Evolutionary conservation across 352 stramenopile species (phyloP), one percentile per base, ranked within the genome.

Genomic region (Phytophthora sp.): DNA sequence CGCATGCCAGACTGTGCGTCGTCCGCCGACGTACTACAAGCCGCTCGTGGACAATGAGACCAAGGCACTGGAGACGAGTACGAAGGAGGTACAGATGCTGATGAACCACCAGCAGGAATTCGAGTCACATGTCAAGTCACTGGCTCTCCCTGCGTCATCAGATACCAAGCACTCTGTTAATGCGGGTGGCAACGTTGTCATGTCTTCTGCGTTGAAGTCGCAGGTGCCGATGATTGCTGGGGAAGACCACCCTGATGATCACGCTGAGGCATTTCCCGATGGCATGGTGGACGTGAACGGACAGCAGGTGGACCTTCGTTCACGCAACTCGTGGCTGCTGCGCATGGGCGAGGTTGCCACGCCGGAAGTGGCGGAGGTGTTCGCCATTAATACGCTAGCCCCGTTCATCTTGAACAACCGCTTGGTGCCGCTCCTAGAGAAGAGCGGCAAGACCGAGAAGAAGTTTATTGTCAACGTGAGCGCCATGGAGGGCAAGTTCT

Each of bases 401-500:
- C 97, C 97, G 18, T 98, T 99, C 74, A 98, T 99, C 46, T 87
- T 99, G 58, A 98, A 98, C 78, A 96, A 97, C 23, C 87, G 93
- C 13, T 77, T 99, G 18, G 87, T 97, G 64, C 87, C 90, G 20
- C 68, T 98, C 12, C 87, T 99, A 69, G 78, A 87, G 53, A 89
- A 84, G 58, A 82, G 69, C 23, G 67, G 73, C 16, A 47, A 69
- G 1, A 62, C 46, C 0, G 81, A 92, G 39, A 86, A 81, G 65
- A 94, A 93, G 65, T 98, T 99, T 54, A 97, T 99, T 54, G 97
- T 99, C 52, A 99, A 99, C 64, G 96, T 99, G 20, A 98, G 90
- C 29, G 96, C 96, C 30, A 99, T 99, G 96, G 96, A 99, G 68
- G 96, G 96, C 47, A 99, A 99, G 74, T 99, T 99, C 68, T 98